These are phyloP conservation scores for Nitzschia inconspicua DNA, from an alignment of 108 stramenopile genomes.

Conservation along the genomic window DNA sequence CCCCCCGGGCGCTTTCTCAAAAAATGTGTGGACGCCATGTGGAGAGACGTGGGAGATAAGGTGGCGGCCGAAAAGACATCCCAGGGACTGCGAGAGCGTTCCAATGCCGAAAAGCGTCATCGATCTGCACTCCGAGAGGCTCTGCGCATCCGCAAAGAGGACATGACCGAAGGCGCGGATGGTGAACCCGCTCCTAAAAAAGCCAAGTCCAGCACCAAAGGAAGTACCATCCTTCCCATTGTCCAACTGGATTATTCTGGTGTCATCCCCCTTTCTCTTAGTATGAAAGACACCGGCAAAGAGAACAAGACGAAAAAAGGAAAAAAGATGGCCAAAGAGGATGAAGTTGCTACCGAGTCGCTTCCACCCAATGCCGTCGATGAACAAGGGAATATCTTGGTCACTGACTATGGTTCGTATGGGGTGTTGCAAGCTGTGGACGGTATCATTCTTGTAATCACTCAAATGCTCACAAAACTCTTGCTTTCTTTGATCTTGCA, in stretches of 20 bases:
- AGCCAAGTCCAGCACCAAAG: conserved; percentile 1
- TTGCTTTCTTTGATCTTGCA: not conserved
- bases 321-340: conserved; percentile 13
- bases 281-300: conserved; percentile 20
- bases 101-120: conserved; percentile 56
- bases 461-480: not conserved
- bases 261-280: conserved; percentile 28
- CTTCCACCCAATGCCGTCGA: conserved; percentile 50
- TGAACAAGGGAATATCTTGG: conserved; percentile 50
- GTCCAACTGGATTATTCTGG: not conserved
- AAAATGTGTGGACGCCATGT: conserved; percentile 56
- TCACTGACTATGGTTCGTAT: conserved; percentile 47
- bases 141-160: conserved; percentile 32
- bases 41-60: conserved; percentile 74
- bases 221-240: not conserved
- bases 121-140: conserved; percentile 38
- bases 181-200: conserved; percentile 18
- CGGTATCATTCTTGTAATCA: not conserved
- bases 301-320: conserved; percentile 6
- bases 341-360: conserved; percentile 18
- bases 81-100: conserved; percentile 70
- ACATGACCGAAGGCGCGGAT: conserved; percentile 18
- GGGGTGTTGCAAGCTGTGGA: conserved; percentile 19
- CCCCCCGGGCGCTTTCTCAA: conserved; percentile 72
- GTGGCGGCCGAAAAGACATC: conserved; percentile 64